Conservation (phyloP, 345 rosid species). For the Carallia pectinifolia region DNA sequence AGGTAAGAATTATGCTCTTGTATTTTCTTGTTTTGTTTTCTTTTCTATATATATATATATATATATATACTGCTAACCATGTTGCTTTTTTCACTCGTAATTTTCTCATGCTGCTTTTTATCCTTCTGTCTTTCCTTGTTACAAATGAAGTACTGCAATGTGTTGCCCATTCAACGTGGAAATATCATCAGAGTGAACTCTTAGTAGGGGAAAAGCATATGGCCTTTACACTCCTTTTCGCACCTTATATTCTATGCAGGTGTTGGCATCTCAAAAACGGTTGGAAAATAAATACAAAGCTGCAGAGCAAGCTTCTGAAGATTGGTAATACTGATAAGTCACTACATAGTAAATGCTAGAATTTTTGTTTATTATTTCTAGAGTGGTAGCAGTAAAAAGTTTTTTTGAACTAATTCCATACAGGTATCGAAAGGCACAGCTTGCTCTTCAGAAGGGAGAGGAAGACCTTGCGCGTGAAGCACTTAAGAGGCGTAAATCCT, state of each 20-base stretch:
- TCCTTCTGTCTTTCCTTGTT: neutral
- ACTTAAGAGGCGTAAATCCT: conserved; percentile 75
- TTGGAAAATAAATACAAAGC: conserved; percentile 72
- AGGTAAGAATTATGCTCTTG: conserved; percentile 42
- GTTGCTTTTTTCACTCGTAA: neutral
- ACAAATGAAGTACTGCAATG: neutral
- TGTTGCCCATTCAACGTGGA: neutral
- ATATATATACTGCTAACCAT: neutral
- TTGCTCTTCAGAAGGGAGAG: conserved; percentile 76
- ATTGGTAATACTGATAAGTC: conserved; percentile 42
- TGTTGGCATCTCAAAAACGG: conserved; percentile 74
- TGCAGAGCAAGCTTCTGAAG: conserved; percentile 67
- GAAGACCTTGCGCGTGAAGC: conserved; percentile 92
- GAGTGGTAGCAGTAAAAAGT: neutral
- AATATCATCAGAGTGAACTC: neutral
- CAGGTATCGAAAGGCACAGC: conserved; percentile 79
- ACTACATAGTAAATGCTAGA: no score
- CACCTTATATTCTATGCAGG: conserved; percentile 36
- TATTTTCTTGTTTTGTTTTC: neutral
- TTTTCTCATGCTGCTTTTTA: neutral
- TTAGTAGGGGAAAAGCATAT: neutral
- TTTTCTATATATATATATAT: no score
- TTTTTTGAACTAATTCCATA: conserved; percentile 5
- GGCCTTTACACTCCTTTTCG: neutral
- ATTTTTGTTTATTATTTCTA: neutral